Conservation (phyloP, 805 yeast species). For the Yarrowia sp. region DNA sequence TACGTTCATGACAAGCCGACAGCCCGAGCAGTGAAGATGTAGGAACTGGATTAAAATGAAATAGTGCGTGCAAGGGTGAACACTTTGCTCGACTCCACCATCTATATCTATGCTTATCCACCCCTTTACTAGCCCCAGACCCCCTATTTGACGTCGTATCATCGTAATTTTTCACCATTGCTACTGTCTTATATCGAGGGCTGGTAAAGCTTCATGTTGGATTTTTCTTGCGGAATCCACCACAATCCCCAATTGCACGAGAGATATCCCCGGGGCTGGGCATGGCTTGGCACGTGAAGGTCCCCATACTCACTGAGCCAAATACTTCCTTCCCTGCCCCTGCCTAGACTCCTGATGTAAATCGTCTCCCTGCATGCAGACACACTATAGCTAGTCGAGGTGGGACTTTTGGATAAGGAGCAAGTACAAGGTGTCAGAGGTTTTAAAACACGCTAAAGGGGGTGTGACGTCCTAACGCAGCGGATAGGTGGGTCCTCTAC, state of each 20-base stretch:
- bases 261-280: not conserved
- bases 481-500: not conserved
- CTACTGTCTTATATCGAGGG: slow-evolving; percentile 10
- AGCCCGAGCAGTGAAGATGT: not conserved
- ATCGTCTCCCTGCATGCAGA: slow-evolving; percentile 12
- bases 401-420: not conserved
- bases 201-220: not conserved
- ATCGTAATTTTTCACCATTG: not conserved
- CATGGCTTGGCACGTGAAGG: not conserved
- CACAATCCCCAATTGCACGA: not conserved
- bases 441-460: too few relatives aligned
- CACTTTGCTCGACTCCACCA: too few relatives aligned
- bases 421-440: too few relatives aligned
- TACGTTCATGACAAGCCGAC: not conserved
- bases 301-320: not conserved
- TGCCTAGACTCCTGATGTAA: slow-evolving; percentile 6
- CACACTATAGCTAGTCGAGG: not conserved
- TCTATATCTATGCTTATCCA: too few relatives aligned
- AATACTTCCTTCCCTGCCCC: slow-evolving; percentile 1
- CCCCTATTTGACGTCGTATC: too few relatives aligned
- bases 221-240: not conserved
- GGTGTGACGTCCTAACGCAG: not conserved
- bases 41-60: too few relatives aligned
- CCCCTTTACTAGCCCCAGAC: too few relatives aligned
- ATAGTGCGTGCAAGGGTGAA: too few relatives aligned